phyloP scores from a whole-genome alignment of 1,284 basidiomycete genomes.

The Trichosporon coremiiforme region DNA sequence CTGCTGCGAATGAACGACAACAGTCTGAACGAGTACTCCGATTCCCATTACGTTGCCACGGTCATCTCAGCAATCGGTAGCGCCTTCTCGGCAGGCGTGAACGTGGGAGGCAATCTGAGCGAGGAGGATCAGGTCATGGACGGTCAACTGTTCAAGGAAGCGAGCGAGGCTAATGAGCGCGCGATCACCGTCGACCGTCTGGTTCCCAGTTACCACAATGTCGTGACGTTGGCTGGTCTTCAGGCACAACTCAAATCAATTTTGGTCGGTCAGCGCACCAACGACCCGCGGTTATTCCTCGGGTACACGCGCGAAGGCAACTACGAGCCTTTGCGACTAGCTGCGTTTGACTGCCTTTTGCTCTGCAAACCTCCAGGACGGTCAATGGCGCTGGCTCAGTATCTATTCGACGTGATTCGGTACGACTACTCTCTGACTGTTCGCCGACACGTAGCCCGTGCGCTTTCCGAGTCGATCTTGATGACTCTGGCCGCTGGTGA shows the following conservation, averaged over 20 bases:
- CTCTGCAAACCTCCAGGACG: conserved; percentile 69
- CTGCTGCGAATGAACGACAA: conserved; percentile 94
- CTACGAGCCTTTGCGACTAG: conserved; percentile 83
- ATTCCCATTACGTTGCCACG: conserved; percentile 86
- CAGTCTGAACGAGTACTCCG: conserved; percentile 85
- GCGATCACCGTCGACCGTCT: conserved; percentile 93
- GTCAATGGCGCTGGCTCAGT: conserved; percentile 67
- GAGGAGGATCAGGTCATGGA: conserved; percentile 36
- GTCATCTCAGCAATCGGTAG: conserved; percentile 77
- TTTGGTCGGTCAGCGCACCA: conserved; percentile 76
- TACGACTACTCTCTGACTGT: conserved; percentile 81
- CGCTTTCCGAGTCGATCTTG: conserved; percentile 82
- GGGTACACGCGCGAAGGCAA: conserved; percentile 91
- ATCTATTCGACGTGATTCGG: conserved; percentile 85
- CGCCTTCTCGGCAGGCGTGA: conserved; percentile 43
- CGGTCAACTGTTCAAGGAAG: conserved; percentile 66
- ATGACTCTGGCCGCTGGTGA: conserved; percentile 87
- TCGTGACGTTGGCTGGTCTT: conserved; percentile 84
- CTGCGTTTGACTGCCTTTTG: conserved; percentile 91
- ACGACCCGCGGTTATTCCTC: conserved; percentile 79
- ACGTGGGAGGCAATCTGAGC: conserved; percentile 22
- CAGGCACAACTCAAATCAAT: conserved; percentile 83
- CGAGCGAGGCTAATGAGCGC: conserved; percentile 78
- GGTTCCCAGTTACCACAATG: conserved; percentile 92
- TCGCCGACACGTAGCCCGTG: conserved; percentile 81